A percentile compares a stretch with the other conserved stretches of the same genome.
Evolutionary conservation across 2,329 filamentous ascomycete genomes (phyloP).

Genomic region (Paramyrothecium sp.): DNA sequence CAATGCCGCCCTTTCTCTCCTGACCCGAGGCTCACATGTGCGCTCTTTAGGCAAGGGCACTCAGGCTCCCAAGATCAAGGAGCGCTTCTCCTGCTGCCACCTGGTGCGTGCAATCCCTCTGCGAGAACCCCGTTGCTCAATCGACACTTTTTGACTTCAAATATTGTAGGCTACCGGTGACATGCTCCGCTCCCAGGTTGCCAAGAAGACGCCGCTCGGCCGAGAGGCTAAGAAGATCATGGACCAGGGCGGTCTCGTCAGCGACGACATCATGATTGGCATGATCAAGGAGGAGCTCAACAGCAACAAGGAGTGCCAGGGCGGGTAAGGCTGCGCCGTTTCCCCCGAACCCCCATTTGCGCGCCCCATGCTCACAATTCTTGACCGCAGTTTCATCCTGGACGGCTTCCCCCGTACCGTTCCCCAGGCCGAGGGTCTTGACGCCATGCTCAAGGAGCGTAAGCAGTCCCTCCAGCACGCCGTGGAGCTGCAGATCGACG

Average conservation of each 20-base stretch:
- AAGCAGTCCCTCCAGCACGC: conserved; percentile 90
- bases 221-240: conserved; percentile 99
- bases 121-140: conserved; percentile 2
- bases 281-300: conserved; percentile 99
- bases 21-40: conserved; percentile 11
- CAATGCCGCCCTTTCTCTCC: neutral
- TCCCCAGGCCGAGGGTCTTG: conserved; percentile 89
- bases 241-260: conserved; percentile 96
- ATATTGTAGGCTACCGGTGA: conserved; percentile 82
- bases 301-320: conserved; percentile 91
- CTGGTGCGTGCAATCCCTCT: conserved; percentile 59
- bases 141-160: conserved; percentile 10
- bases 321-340: conserved; percentile 65
- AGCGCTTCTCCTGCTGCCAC: conserved; percentile 96
- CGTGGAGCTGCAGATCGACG: conserved; percentile 95
- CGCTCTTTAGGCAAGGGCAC: conserved; percentile 83
- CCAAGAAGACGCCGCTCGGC: conserved; percentile 93
- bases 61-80: conserved; percentile 96
- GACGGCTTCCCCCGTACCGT: conserved; percentile 98
- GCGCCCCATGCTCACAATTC: conserved; percentile 11
- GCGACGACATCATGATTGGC: conserved; percentile 98
- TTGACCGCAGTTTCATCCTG: conserved; percentile 78
- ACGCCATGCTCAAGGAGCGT: conserved; percentile 80
- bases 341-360: neutral
- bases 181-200: conserved; percentile 97